phyloP scores from a whole-genome alignment of 1,139 yeast species.

The Pichia sorboxylosa region DNA sequence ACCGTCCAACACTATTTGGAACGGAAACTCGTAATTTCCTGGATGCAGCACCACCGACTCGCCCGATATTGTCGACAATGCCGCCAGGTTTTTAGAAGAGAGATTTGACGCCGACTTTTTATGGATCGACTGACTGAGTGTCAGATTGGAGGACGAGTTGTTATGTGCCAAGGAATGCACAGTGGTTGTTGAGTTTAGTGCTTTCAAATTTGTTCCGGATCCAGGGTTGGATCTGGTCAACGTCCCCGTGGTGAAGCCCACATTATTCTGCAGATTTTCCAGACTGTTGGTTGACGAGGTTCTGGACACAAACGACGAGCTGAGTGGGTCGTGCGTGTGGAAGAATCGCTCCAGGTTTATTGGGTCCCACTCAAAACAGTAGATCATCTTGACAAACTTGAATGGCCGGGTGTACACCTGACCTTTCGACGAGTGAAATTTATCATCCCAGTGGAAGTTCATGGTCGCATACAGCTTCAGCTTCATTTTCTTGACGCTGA shows the following conservation, averaged over 20 bases:
- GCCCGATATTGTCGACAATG: constrained; percentile 13
- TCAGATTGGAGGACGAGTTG: constrained; percentile 3
- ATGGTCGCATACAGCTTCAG: constrained; percentile 57
- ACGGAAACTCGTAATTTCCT: constrained; percentile 90
- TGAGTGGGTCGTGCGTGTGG: not conserved
- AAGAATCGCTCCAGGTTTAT: constrained; percentile 32
- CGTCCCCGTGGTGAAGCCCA: constrained; percentile 22
- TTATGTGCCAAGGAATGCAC: constrained; percentile 5
- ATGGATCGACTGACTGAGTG: no score
- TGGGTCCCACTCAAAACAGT: constrained; percentile 69
- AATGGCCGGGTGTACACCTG: not conserved
- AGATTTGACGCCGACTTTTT: constrained; percentile 8
- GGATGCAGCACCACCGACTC: constrained; percentile 27
- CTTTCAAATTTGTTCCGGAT: constrained; percentile 20
- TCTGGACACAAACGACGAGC: constrained; percentile 1
- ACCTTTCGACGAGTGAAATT: not conserved
- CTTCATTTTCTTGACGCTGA: constrained; percentile 51
- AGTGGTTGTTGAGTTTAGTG: constrained; percentile 14
- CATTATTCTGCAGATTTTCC: constrained; percentile 2
- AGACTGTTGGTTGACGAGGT: constrained; percentile 12
- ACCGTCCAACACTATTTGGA: constrained; percentile 78
- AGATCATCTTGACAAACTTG: constrained; percentile 38
- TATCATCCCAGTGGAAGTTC: constrained; percentile 1
- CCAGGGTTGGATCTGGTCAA: constrained; percentile 21
- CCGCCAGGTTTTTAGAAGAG: constrained; percentile 13